Evolutionary conservation across 108 stramenopile genomes (phyloP).

Genomic region (Seminavis robusta): DNA sequence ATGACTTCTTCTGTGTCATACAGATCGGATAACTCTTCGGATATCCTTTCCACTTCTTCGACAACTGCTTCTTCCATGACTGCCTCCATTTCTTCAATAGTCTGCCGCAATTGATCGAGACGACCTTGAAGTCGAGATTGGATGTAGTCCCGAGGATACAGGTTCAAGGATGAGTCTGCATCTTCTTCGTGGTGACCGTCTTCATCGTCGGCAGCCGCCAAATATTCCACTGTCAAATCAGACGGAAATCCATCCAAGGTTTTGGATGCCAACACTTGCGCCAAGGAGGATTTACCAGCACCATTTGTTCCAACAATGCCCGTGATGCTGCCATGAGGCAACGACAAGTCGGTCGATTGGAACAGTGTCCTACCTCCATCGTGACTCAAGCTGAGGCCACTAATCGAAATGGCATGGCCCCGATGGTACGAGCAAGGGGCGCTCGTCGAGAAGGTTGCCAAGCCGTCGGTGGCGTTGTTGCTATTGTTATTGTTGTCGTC

Average conservation of each 20-base stretch:
- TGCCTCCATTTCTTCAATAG: conserved; percentile 9
- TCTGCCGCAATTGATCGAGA: neutral
- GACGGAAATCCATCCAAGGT: conserved; percentile 27
- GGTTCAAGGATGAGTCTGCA: neutral
- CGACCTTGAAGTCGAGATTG: conserved; percentile 1
- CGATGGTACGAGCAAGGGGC: neutral
- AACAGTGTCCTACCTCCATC: conserved; percentile 4
- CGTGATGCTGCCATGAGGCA: conserved; percentile 23
- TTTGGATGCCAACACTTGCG: conserved; percentile 21
- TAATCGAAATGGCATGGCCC: neutral
- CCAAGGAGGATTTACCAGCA: conserved; percentile 34
- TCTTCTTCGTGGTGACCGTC: neutral
- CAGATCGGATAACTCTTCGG: conserved; percentile 20
- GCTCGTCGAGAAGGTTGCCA: conserved; percentile 1
- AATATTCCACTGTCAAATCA: conserved; percentile 18
- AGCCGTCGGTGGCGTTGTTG: too few species aligned
- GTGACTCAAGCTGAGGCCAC: neutral
- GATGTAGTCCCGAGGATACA: conserved; percentile 2
- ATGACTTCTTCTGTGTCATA: conserved; percentile 36
- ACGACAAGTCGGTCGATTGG: conserved; percentile 13
- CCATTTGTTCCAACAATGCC: conserved; percentile 46
- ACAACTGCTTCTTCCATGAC: conserved; percentile 1
- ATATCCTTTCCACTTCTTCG: conserved; percentile 13
- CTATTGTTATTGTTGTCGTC: too few species aligned
- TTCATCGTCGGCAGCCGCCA: neutral